Percentiles rank a stretch among this genome's conserved stretches.
Conservation (phyloP, 2,329 filamentous ascomycete species). For the Calonectria multiphialidica region DNA sequence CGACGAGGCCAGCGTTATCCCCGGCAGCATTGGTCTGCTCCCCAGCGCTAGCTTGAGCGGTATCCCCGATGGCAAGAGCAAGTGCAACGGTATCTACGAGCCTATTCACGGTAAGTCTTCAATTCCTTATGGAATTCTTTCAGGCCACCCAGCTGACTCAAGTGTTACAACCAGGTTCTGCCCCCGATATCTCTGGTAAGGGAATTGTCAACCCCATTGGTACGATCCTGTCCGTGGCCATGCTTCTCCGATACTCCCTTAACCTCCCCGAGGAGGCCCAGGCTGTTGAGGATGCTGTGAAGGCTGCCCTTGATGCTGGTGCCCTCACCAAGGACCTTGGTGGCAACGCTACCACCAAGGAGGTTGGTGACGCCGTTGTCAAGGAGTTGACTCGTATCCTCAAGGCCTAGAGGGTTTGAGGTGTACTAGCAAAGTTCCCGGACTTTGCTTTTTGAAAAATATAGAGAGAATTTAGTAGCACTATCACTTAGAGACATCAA, state of each 20-base stretch:
- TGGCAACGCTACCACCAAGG: conserved; percentile 76
- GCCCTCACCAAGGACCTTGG: conserved; percentile 88
- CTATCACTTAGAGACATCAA: background rate
- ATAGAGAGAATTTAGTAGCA: background rate
- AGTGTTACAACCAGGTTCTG: conserved; percentile 29
- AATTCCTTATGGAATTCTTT: no score
- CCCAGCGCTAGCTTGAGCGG: conserved; percentile 90
- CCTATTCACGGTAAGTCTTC: conserved; percentile 85
- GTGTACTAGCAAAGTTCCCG: background rate
- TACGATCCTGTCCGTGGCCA: conserved; percentile 90
- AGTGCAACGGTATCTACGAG: conserved; percentile 96
- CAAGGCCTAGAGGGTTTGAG: conserved; percentile 48
- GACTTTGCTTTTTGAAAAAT: conserved; percentile 19
- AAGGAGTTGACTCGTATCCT: conserved; percentile 78
- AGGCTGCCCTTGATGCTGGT: conserved; percentile 82
- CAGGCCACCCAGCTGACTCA: conserved; percentile 6
- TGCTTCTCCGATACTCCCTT: conserved; percentile 97
- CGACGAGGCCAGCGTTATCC: conserved; percentile 95
- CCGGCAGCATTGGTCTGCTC: conserved; percentile 87
- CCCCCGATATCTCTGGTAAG: conserved; percentile 84
- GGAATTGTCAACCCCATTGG: conserved; percentile 91
- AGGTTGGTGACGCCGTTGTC: conserved; percentile 84
- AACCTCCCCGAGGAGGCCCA: conserved; percentile 81
- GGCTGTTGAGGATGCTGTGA: conserved; percentile 85
- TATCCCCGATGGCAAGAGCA: conserved; percentile 85